These are phyloP conservation scores for Ilex paraguariensis DNA, from an alignment of 305 asterid genomes.

Conservation along the genomic window DNA sequence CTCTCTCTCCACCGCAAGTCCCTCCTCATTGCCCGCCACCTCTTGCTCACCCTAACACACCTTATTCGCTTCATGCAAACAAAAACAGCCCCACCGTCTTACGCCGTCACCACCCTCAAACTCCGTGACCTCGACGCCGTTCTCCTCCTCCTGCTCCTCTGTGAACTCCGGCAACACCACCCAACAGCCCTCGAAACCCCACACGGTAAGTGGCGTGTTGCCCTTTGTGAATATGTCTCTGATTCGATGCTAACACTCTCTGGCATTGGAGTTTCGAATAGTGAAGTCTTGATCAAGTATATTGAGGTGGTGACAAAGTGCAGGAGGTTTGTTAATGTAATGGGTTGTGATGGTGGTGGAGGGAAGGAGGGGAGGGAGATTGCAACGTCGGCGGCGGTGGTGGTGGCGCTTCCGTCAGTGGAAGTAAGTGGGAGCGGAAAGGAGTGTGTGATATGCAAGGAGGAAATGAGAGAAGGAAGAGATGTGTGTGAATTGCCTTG, in stretches of 20 bases:
- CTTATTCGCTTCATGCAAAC: conserved; percentile 10
- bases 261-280: conserved; percentile 36
- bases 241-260: conserved; percentile 30
- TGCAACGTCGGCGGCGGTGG: conserved; percentile 58
- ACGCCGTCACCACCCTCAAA: conserved; percentile 24
- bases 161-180: conserved; percentile 60
- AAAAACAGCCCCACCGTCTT: background rate
- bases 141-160: conserved; percentile 65
- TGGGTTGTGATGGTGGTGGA: conserved; percentile 28
- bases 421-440: conserved; percentile 28
- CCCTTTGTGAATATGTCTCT: conserved; percentile 35
- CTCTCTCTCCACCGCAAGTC: conserved; percentile 71
- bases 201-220: conserved; percentile 41
- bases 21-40: conserved; percentile 76
- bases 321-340: conserved; percentile 40
- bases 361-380: conserved; percentile 27
- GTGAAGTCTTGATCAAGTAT: conserved; percentile 44
- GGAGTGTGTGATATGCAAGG: conserved; percentile 81
- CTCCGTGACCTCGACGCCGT: conserved; percentile 70
- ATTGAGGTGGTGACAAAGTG: conserved; percentile 51
- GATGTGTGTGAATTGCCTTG: conserved; percentile 86
- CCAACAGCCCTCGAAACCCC: conserved; percentile 39
- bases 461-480: conserved; percentile 70
- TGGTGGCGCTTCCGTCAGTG: conserved; percentile 72
- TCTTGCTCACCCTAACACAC: conserved; percentile 48